Evolutionary conservation across 306 rosid species (phyloP).

Genomic region (Morella rubra): DNA sequence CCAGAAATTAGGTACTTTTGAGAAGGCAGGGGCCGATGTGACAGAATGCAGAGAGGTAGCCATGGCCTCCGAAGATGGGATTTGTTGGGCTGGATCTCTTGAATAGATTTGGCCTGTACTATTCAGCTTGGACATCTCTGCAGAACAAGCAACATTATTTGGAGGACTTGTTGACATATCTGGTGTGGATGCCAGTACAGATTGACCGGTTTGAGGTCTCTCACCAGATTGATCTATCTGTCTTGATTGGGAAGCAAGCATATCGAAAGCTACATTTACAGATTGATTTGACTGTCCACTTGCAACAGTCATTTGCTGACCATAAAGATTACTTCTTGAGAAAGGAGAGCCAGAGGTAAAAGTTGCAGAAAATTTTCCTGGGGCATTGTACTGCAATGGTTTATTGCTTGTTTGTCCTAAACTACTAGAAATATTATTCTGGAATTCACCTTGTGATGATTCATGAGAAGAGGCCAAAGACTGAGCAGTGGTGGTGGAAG

Average conservation of each 20-base stretch:
- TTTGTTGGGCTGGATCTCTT: slow-evolving; percentile 43
- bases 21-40: slow-evolving; percentile 15
- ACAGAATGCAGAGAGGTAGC: slow-evolving; percentile 46
- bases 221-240: slow-evolving; percentile 55
- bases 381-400: slow-evolving; percentile 48
- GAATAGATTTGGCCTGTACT: slow-evolving; percentile 39
- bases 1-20: slow-evolving; percentile 59
- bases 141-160: slow-evolving; percentile 36
- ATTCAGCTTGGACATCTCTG: slow-evolving; percentile 36
- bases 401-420: slow-evolving; percentile 49
- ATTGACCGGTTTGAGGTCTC: slow-evolving; percentile 55
- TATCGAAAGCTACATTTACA: slow-evolving; percentile 47
- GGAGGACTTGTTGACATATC: slow-evolving; percentile 46
- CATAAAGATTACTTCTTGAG: slow-evolving; percentile 60
- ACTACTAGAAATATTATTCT: slow-evolving; percentile 46
- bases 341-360: slow-evolving; percentile 65
- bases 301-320: slow-evolving; percentile 47
- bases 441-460: slow-evolving; percentile 60
- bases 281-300: slow-evolving; percentile 55
- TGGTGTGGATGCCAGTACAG: slow-evolving; percentile 42
- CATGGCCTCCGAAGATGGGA: slow-evolving; percentile 38
- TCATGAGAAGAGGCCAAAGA: slow-evolving; percentile 46
- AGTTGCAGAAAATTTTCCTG: slow-evolving; percentile 52
- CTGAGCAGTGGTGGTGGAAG: slow-evolving; percentile 45
- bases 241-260: slow-evolving; percentile 41